These are phyloP conservation scores for Vanrija pseudolonga DNA, from an alignment of 1,284 basidiomycete species.

Conservation along the genomic window DNA sequence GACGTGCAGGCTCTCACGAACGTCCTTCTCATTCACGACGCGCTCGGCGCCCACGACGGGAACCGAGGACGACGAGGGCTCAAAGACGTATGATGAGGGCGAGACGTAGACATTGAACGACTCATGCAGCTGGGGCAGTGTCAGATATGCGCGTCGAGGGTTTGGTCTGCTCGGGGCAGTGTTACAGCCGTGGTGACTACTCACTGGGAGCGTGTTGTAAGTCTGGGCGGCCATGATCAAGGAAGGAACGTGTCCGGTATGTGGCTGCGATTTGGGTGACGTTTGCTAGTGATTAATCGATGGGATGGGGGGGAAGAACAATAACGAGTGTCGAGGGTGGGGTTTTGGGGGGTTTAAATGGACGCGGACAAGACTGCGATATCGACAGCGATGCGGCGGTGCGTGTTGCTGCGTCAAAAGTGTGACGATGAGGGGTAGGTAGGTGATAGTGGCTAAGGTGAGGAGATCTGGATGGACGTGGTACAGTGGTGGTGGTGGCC, in stretches of 20 bases:
- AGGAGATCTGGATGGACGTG: no score
- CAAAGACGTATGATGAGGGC: constrained; percentile 46
- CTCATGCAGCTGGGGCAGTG: constrained; percentile 42
- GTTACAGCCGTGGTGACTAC: constrained; percentile 1
- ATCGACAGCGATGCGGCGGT: no score
- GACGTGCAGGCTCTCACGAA: constrained; percentile 48
- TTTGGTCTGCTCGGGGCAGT: background rate
- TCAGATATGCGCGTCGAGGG: constrained; percentile 4
- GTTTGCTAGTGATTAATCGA: background rate
- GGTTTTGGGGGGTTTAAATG: no score
- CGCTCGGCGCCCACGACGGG: constrained; percentile 16
- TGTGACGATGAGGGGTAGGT: no score
- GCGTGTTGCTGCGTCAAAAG: no score
- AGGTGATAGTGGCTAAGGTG: no score
- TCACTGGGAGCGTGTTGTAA: constrained; percentile 29
- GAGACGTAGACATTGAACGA: constrained; percentile 50
- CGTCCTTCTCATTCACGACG: constrained; percentile 41
- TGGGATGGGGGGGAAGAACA: no score
- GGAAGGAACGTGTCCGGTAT: no score
- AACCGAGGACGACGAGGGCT: constrained; percentile 37
- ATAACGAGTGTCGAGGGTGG: no score
- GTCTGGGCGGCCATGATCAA: constrained; percentile 7
- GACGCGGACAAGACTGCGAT: no score
- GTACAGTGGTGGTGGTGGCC: no score
- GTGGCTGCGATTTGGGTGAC: background rate